Evolutionary conservation across 805 yeast genomes (phyloP), one percentile per base, ranked within the genome.

Genomic region (Nakazawaea ishiwadae): DNA sequence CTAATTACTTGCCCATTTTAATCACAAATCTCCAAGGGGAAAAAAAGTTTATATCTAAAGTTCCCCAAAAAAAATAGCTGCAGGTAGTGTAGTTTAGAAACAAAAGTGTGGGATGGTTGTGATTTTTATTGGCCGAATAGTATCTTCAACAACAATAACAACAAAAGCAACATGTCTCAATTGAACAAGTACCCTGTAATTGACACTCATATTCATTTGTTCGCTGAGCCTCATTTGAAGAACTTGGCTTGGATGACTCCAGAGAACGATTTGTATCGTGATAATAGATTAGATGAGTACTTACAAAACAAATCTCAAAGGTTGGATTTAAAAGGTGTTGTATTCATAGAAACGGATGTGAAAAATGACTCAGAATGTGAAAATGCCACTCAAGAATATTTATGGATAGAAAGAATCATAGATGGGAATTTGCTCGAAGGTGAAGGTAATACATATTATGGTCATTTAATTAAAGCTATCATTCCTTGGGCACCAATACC

Each of bases 401-500:
- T 47, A 29, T 54, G 44, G 41, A 46, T 65, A 35, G 46, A 49
- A 32, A 37, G 45, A 14, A 40, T 40, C 10, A 40, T 40, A 10
- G 39, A 40, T n/a, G 19, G 17, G 5, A 27, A 27, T 5, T 20
- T 39, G 5, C 10, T 27, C 9, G 36, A 28, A 10, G 44, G 44
- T 46, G 55, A 39, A 46, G 44, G 31, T 29, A 51, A 16, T 37
- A 44, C 24, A 9, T 20, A 23, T 23, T 35, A 41, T 14, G 27
- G 36, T 37, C 31, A 49, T 48, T 24, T 44, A 19, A 31, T 53
- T 4, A 53, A 51, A 30, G 71, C 56, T 3, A 49, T 68, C 7
- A 50, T 71, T n/a, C 72, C 75, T 1, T 69, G 72, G 73, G 71
- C 69, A 1, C 75, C 77, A 5, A 37, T 69, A 7, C 60, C 64